phyloP scores from a whole-genome alignment of 208 protist species.

The Acanthamoeba royreba region DNA sequence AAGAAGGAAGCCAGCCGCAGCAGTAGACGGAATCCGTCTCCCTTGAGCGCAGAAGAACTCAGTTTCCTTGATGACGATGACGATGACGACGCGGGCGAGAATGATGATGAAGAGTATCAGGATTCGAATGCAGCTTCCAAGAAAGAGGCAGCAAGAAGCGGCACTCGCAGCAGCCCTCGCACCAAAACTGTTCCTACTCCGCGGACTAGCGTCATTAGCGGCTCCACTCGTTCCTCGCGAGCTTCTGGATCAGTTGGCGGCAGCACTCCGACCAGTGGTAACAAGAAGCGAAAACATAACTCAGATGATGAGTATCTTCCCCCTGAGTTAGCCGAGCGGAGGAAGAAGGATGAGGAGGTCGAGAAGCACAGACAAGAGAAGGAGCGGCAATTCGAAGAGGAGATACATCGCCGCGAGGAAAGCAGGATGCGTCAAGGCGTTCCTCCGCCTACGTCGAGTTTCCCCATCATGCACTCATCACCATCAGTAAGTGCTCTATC shows the following conservation, averaged over 20 bases:
- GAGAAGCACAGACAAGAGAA: background rate
- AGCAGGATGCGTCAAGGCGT: background rate
- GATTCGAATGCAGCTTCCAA: background rate
- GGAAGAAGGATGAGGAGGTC: background rate
- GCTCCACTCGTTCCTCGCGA: background rate
- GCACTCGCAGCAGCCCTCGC: background rate
- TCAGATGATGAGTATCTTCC: background rate
- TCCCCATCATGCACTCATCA: background rate
- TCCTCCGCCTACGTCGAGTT: background rate
- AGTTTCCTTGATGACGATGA: constrained; percentile 17
- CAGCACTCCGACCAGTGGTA: background rate
- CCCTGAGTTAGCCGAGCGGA: background rate
- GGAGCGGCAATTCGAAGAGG: background rate
- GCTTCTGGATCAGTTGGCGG: background rate
- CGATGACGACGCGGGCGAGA: background rate
- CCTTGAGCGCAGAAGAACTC: background rate
- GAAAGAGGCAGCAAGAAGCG: background rate
- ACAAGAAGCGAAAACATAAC: background rate
- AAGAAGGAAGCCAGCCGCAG: background rate
- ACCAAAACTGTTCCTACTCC: background rate
- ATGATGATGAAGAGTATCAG: background rate
- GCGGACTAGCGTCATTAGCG: background rate
- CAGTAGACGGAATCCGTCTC: background rate
- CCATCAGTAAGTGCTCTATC: background rate
- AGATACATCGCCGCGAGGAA: background rate